Conservation (phyloP, 805 yeast genomes). For the Metschnikowia orientalis region DNA sequence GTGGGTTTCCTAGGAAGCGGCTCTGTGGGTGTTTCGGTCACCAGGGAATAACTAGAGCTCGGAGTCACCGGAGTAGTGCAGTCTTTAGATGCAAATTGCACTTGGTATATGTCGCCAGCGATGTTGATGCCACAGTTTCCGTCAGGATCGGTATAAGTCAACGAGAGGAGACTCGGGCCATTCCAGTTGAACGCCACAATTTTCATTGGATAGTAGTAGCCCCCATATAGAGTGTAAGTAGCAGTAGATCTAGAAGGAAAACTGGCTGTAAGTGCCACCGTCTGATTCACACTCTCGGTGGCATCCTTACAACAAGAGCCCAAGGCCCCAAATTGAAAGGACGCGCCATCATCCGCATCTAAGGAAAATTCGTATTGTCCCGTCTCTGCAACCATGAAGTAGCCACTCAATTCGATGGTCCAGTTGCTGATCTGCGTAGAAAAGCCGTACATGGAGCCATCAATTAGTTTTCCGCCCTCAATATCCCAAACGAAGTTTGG, state of each 20-base stretch:
- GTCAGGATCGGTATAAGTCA: constrained; percentile 6
- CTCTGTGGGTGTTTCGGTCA: too few species aligned
- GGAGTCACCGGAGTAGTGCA: constrained; percentile 1
- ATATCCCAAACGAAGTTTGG: constrained; percentile 5
- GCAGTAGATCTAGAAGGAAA: neutral
- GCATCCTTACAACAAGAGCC: constrained; percentile 11
- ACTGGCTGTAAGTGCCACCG: neutral
- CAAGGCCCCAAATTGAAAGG: constrained; percentile 11
- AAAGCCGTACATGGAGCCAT: constrained; percentile 7
- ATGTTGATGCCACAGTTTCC: constrained; percentile 6
- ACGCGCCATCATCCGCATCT: constrained; percentile 13
- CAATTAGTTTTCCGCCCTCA: neutral
- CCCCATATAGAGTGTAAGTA: constrained; percentile 4
- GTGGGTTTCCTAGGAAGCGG: too few species aligned
- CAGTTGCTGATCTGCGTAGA: constrained; percentile 9
- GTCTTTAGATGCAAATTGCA: constrained; percentile 5
- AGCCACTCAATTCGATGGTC: constrained; percentile 12
- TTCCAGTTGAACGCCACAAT: constrained; percentile 12
- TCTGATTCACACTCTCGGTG: neutral
- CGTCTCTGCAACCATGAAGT: constrained; percentile 7
- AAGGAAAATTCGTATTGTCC: constrained; percentile 10
- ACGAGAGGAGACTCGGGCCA: constrained; percentile 4
- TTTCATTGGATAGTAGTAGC: constrained; percentile 11
- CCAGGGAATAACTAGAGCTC: too few species aligned
- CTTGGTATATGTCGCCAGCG: constrained; percentile 6